Conservation (phyloP, 345 rosid genomes). For the Bruguiera parviflora region DNA sequence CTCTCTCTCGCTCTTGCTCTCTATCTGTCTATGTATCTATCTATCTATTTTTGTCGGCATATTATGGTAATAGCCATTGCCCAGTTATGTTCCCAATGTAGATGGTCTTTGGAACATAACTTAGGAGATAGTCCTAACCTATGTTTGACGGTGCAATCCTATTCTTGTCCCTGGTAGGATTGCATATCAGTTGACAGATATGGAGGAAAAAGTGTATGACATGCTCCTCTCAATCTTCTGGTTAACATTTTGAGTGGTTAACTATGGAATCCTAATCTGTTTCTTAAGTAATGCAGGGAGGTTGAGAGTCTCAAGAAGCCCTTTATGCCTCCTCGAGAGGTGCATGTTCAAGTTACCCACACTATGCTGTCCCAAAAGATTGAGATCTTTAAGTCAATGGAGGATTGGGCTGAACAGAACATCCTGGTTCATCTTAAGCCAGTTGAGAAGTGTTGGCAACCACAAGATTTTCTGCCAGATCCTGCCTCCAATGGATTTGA, state of each 20-base stretch:
- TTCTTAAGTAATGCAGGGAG: conserved; percentile 49
- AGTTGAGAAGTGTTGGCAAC: conserved; percentile 94
- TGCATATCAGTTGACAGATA: no score
- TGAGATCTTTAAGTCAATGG: conserved; percentile 84
- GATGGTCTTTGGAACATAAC: not conserved
- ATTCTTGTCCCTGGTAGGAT: no score
- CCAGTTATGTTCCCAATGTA: not conserved
- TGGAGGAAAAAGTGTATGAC: no score
- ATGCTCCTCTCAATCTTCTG: not conserved
- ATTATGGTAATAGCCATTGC: not conserved
- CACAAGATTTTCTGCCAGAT: conserved; percentile 87
- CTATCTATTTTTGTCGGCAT: not conserved
- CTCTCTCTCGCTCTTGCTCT: no score
- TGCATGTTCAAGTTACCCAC: conserved; percentile 81
- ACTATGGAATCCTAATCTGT: not conserved
- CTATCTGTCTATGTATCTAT: no score
- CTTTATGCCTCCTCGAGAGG: conserved; percentile 71
- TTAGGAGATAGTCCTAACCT: not conserved
- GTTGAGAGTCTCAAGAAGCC: conserved; percentile 70
- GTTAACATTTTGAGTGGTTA: not conserved
- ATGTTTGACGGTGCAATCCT: not conserved
- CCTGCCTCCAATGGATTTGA: conserved; percentile 75
- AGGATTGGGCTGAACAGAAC: conserved; percentile 78
- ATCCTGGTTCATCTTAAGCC: conserved; percentile 67
- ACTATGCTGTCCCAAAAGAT: conserved; percentile 89